Base-by-base conservation (phyloP, 768 basidiomycete species). In the Hortiboletus campestris region DNA sequence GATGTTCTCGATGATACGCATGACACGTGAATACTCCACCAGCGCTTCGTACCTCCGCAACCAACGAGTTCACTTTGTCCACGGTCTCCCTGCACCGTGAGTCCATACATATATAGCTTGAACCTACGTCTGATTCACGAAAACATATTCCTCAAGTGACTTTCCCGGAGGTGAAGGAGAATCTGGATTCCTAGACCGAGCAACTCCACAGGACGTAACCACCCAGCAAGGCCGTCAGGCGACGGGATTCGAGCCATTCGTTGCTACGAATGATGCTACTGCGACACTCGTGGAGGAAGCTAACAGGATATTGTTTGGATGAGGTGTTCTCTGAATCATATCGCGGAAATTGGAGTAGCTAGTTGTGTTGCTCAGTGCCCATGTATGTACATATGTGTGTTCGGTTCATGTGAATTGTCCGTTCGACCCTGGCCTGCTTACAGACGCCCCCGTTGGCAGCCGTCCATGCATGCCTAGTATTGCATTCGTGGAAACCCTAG, bases 101-200 rank as follows among this genome's bases (percentile, higher is more conserved):
- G 65, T 67, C 14, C 25, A 0, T 11, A 22, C 4, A 11, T 17
- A 17, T 11, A 40, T 29, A 5, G 6, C 19, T n/a, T n/a, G 16
- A 36, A 22, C 19, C 1, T 41, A 31, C 1, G 2, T 34, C 25
- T 28, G 22, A 46, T 44, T 43, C 28, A 45, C 38, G 31, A 49
- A 32, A 32, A 6, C 25, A 28, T 28, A 8, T 47, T 10, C 16
- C 4, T 44, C 5, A 41, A 81, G 80, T 11, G 81, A 84, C 55
- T 83, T 82, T 45, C 79, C 81, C 1, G 77, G 79, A 38, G 82
- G 81, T 6, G 71, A 75, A 41, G 80, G 81, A 22, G 82, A 84
- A 65, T 76, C 77, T 0, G 56, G 59, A 10, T 83, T 79, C 47
- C 45, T 69, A 1, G 77, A 74, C 9, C 68, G 79, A 32, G 77